Evolutionary conservation across 352 stramenopile genomes (phyloP), one percentile per base, ranked within the genome.

Genomic region (Pythium apleroticum): DNA sequence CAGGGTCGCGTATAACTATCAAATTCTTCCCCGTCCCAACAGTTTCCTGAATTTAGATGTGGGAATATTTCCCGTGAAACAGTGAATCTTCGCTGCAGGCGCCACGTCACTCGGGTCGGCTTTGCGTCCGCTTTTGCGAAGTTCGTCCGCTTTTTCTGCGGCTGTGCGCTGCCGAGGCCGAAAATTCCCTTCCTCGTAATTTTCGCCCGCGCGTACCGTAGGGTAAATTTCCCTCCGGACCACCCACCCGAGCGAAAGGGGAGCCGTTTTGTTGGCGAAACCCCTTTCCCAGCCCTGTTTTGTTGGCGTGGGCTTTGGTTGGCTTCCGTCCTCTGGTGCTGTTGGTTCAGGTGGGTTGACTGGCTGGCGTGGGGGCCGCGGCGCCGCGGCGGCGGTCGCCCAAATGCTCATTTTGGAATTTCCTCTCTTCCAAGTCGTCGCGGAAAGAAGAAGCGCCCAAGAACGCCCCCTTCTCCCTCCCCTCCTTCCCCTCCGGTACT

Each of bases 381-480:
- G 20, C 19, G 19, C 52, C 25, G 17, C 48, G 12, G 2, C 37
- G 22, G 35, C 27, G 14, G 37, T 24, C n/a, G 53, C 25, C 8
- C 35, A 11, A 31, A 49, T 2, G 35, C 41, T 86, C 84, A 92
- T 88, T 92, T 86, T 80, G 81, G 80, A 92, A 90, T 90, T 92
- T 84, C 72, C 81, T 77, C 68, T 72, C 78, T 77, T 77, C 74
- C 74, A 69, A 69, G 61, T 56, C 65, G 45, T 53, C 62, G 62
- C 28, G 52, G 54, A 35, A 37, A 68, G 56, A 70, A 73, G 65
- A 68, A 70, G 63, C 68, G 57, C 56, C 60, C 63, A 66, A 58
- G 48, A 52, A 66, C 52, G 43, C 61, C 57, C 52, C 62, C 64
- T 57, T 54, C 65, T 46, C 27, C 69, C 68, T 65, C 62, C 54